Conservation (phyloP, 2,329 filamentous ascomycete species). For the Penicillium concentricum region DNA sequence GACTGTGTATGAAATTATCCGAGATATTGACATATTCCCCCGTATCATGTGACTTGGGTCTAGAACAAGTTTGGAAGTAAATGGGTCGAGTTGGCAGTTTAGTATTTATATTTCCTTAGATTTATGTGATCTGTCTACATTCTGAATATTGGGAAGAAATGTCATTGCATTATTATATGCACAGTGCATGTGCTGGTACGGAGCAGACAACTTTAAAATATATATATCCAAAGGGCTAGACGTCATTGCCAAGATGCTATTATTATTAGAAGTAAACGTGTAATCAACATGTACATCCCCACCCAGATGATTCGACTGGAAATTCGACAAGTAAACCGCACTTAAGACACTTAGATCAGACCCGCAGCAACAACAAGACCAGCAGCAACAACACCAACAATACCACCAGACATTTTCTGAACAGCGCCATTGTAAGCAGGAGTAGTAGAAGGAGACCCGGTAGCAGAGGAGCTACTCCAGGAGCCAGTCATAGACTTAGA, state of each 20-base stretch:
- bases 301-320: too few relatives aligned
- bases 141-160: not conserved
- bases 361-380: not conserved
- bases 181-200: not conserved
- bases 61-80: not conserved
- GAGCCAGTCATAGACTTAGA: not conserved
- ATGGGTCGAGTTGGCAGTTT: not conserved
- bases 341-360: not conserved
- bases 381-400: not conserved
- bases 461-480: constrained; percentile 2
- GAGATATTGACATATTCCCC: not conserved
- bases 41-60: constrained; percentile 7
- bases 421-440: not conserved
- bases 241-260: not conserved
- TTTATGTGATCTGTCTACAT: not conserved
- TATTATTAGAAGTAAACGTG: not conserved
- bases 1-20: not conserved
- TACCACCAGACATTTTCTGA: not conserved
- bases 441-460: constrained; percentile 5
- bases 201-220: not conserved
- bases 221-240: not conserved
- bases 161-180: not conserved
- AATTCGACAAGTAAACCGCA: not conserved
- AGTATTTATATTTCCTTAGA: not conserved
- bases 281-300: not conserved